A percentile compares a stretch with the other conserved stretches of the same genome.
phyloP scores from a whole-genome alignment of 225 moss, liverwort and hornwort species.

The Straminergon stramineum region DNA sequence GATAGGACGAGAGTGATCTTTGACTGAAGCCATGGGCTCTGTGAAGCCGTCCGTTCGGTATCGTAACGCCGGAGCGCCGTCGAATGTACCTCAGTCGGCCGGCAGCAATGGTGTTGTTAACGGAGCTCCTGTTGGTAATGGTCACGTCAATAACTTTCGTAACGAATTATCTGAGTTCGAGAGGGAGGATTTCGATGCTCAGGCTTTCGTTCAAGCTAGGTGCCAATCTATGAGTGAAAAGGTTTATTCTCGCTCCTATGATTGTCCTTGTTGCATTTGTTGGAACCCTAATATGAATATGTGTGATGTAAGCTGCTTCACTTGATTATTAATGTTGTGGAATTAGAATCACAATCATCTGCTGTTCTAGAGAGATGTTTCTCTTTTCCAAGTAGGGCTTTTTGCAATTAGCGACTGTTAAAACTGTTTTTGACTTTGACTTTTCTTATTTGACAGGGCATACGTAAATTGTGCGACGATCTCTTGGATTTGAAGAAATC shows the following conservation, averaged over 20 bases:
- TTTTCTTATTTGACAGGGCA: slow-evolving; percentile 38
- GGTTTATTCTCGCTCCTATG: slow-evolving; percentile 17
- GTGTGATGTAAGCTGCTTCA: not conserved
- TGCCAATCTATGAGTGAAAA: slow-evolving; percentile 98
- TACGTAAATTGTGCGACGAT: slow-evolving; percentile 83
- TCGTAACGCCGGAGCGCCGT: slow-evolving; percentile 25
- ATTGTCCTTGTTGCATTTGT: not conserved
- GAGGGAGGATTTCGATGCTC: slow-evolving; percentile 71
- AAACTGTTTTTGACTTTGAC: not conserved
- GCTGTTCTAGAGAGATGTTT: not conserved
- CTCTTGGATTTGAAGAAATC: slow-evolving; percentile 89
- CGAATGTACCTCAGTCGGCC: slow-evolving; percentile 11
- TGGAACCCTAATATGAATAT: not conserved
- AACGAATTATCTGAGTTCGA: slow-evolving; percentile 81
- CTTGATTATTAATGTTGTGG: not conserved
- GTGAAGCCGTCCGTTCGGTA: slow-evolving; percentile 59
- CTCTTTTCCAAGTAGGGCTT: not conserved
- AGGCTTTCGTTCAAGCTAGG: slow-evolving; percentile 68
- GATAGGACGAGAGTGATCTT: slow-evolving; percentile 1
- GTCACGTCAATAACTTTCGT: slow-evolving; percentile 50
- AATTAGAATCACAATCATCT: not conserved
- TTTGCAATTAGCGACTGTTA: not conserved
- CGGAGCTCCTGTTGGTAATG: slow-evolving; percentile 30
- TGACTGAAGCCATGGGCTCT: slow-evolving; percentile 42
- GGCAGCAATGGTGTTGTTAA: slow-evolving; percentile 31